Percentiles rank a stretch among this genome's conserved stretches.
Evolutionary conservation across 2,329 filamentous ascomycete genomes (phyloP).

Genomic region (Diaporthe sp.): DNA sequence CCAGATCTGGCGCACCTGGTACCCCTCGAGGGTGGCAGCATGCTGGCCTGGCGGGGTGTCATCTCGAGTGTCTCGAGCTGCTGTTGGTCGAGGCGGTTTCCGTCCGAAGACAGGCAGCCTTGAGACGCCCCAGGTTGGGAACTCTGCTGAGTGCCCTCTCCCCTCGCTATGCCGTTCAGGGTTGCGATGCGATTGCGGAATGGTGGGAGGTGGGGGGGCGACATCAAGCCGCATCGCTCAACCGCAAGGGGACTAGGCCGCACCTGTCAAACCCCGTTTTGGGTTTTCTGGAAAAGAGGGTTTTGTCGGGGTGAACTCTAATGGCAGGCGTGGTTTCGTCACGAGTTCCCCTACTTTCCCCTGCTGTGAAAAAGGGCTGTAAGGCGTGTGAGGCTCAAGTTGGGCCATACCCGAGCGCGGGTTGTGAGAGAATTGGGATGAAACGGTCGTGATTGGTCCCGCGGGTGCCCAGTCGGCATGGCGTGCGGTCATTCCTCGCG

Average conservation of each 20-base stretch:
- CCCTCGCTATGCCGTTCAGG: slow-evolving; percentile 9
- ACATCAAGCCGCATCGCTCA: slow-evolving; percentile 1
- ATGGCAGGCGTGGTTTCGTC: slow-evolving; percentile 9
- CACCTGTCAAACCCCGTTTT: slow-evolving; percentile 11
- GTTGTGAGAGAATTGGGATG: slow-evolving; percentile 12
- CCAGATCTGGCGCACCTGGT: not conserved
- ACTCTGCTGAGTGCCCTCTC: not conserved
- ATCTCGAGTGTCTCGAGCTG: not conserved
- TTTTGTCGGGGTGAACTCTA: slow-evolving; percentile 18
- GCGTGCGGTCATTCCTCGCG: slow-evolving; percentile 6
- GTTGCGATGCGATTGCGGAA: slow-evolving; percentile 2
- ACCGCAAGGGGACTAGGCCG: slow-evolving; percentile 2
- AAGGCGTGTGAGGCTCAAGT: slow-evolving; percentile 13
- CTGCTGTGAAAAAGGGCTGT: not conserved
- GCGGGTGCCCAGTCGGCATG: not conserved
- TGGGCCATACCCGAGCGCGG: slow-evolving; percentile 4
- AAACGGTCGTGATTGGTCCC: slow-evolving; percentile 11
- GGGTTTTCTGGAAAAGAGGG: slow-evolving; percentile 12
- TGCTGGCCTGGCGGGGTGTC: slow-evolving; percentile 7
- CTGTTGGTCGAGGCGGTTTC: not conserved
- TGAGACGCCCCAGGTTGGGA: slow-evolving; percentile 12
- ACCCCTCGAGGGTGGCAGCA: not conserved
- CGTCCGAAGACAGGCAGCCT: not conserved
- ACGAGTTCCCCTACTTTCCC: not conserved
- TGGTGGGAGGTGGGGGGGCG: not conserved